These are phyloP conservation scores for Silene vulgaris DNA, from an alignment of 179 eudicot species.

Conservation along the genomic window DNA sequence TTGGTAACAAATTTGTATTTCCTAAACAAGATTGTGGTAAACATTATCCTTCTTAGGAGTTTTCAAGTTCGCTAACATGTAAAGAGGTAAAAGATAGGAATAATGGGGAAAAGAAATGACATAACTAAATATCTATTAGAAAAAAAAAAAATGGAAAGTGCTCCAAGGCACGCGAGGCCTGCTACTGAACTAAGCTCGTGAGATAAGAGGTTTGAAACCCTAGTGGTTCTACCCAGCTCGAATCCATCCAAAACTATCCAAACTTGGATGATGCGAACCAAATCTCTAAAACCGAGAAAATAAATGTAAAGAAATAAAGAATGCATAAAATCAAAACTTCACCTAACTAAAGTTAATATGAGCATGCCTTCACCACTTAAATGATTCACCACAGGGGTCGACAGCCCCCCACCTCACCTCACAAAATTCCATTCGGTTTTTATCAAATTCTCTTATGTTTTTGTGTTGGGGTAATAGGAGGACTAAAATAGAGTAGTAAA, in stretches of 20 bases:
- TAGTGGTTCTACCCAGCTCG: neutral
- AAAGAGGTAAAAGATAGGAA: no score
- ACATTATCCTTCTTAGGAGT: no score
- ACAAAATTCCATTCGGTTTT: neutral
- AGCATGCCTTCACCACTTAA: constrained; percentile 5
- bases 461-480: neutral
- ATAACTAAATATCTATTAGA: no score
- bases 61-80: no score
- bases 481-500: neutral
- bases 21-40: no score
- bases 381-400: neutral
- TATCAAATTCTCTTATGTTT: neutral
- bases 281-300: neutral
- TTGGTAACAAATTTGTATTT: no score
- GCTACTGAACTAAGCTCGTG: neutral
- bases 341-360: neutral
- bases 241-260: neutral
- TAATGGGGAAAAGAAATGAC: no score
- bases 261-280: neutral
- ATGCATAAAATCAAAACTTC: neutral
- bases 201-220: neutral
- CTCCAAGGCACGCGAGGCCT: no score
- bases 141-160: no score
- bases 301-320: constrained; percentile 2
- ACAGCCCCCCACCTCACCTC: neutral